Percentiles rank a stretch among this genome's conserved stretches.
Evolutionary conservation across 306 rosid genomes (phyloP).

Genomic region (Vicia faba): DNA sequence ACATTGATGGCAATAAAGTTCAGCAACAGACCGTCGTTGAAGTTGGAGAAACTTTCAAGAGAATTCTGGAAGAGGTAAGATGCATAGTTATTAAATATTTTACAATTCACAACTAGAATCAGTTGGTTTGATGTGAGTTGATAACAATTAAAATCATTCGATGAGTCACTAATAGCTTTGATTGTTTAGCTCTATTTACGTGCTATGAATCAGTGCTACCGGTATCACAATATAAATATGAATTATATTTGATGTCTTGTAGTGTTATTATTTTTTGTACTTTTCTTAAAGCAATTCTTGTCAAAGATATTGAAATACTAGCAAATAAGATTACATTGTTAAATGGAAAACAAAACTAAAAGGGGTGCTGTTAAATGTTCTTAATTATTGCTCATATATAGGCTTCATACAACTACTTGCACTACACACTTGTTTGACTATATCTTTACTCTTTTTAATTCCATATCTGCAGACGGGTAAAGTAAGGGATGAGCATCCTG

Average conservation of each 20-base stretch:
- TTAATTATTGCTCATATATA: neutral
- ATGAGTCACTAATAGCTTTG: neutral
- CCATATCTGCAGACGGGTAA: constrained; percentile 54
- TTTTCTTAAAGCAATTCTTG: neutral
- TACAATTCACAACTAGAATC: neutral
- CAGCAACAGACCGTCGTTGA: constrained; percentile 65
- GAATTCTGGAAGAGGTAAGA: constrained; percentile 64
- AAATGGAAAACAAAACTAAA: neutral
- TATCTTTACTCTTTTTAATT: neutral
- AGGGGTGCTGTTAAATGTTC: neutral
- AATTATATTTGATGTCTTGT: neutral
- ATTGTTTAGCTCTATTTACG: neutral
- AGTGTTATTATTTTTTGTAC: neutral
- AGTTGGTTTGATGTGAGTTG: neutral
- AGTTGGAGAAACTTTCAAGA: constrained; percentile 73
- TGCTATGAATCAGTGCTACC: neutral
- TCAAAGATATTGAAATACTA: constrained; percentile 2
- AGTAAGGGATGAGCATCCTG: constrained; percentile 67
- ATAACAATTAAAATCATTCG: neutral
- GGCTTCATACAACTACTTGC: neutral
- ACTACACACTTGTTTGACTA: neutral
- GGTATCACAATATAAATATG: neutral
- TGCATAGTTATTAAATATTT: neutral
- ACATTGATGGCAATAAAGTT: constrained; percentile 70
- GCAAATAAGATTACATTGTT: neutral